Evolutionary conservation across 495 filamentous ascomycete genomes (phyloP).

Genomic region (Penicillium cinerascens): DNA sequence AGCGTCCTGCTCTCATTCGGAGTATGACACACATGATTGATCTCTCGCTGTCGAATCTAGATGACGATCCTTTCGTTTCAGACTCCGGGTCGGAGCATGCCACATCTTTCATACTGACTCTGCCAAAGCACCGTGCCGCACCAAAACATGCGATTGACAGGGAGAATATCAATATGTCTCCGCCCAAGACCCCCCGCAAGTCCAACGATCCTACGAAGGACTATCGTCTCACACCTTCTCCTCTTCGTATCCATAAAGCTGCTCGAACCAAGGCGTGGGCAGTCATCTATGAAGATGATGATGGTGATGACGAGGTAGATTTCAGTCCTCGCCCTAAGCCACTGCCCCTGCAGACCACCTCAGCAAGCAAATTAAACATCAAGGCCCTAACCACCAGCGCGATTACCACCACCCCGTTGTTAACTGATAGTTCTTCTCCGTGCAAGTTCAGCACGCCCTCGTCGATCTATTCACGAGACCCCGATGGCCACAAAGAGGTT

Average conservation of each 20-base stretch:
- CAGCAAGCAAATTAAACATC: conserved; percentile 6
- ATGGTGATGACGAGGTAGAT: neutral
- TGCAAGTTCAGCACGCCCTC: neutral
- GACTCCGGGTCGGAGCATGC: neutral
- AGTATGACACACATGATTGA: conserved; percentile 29
- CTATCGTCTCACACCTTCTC: conserved; percentile 21
- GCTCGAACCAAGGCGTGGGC: conserved; percentile 9
- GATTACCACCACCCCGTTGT: neutral
- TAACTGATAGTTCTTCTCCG: neutral
- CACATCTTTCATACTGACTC: neutral
- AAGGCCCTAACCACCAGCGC: neutral
- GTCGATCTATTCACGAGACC: neutral
- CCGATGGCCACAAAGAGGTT: neutral
- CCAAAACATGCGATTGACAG: neutral
- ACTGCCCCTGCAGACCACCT: conserved; percentile 24
- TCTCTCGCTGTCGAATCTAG: conserved; percentile 8
- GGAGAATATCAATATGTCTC: neutral
- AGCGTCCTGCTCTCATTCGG: conserved; percentile 14
- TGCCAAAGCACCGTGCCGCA: neutral
- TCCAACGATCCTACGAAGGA: neutral
- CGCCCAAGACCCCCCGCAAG: neutral
- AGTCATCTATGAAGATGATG: neutral
- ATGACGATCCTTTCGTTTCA: conserved; percentile 30
- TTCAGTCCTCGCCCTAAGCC: conserved; percentile 14
- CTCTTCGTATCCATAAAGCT: conserved; percentile 17